Evolutionary conservation across 345 rosid species (phyloP), one percentile per base, ranked within the genome.

Genomic region (Eucalyptus regnans): DNA sequence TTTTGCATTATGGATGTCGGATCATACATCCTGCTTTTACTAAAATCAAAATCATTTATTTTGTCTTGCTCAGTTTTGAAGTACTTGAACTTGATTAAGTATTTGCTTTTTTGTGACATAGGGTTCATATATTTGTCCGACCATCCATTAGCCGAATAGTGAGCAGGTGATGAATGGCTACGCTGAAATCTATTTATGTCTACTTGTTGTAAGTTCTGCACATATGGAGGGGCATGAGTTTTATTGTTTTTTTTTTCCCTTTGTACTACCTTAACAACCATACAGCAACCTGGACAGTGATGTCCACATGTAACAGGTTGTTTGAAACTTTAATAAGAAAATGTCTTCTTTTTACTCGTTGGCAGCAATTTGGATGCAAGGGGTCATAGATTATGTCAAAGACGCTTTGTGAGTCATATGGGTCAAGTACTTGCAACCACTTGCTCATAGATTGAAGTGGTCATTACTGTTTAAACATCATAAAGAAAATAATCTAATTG

Each of bases 41-140:
- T 60, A n/a, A 14, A 54, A 58, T 46, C 29, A 46, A 87, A 14
- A 87, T 88, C 10, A 51, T 52, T 49, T 68, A 79, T 7, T 51
- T 88, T 62, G 49, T 51, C 80, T 88, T 89, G 41, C 51, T 33
- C 50, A 48, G 23, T 58, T 62, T 49, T 87, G 27, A 62, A 50
- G 37, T 87, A 80, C 68, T 88, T 79, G 89, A 43, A 58, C 8
- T 88, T 50, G 79, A 54, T 48, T 87, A 66, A 31, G 71, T 88
- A 12, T 50, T 88, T 79, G 25, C 52, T 87, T 51, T 62, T 88
- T 90, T 92, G 88, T 89, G 90, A 89, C 87, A 71, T 98, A 98
- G 99, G 98, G 96, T 98, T 92, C 99, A 96, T 92, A 90, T 93
- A 91, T 97, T 98, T 93, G 95, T 94, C 88, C 99, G 93, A 91